Percentiles rank a stretch among this genome's conserved stretches.
phyloP scores from a whole-genome alignment of 2,329 filamentous ascomycete genomes.

The Exophiala bonariae region DNA sequence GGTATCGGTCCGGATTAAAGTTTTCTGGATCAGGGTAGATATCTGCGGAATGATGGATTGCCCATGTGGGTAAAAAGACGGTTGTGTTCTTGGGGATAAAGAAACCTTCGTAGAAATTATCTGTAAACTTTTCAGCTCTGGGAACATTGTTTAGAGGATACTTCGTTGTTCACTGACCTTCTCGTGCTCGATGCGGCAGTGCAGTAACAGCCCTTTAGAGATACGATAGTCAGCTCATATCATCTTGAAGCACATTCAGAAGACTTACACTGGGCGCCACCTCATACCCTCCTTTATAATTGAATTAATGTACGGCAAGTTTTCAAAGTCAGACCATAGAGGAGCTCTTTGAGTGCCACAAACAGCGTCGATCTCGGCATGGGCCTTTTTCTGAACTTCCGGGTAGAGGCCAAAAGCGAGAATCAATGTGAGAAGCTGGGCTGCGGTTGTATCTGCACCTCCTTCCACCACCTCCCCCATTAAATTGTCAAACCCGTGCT shows the following conservation, averaged over 20 bases:
- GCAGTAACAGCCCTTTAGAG: slow-evolving; percentile 13
- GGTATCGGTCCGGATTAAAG: neutral
- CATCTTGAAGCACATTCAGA: neutral
- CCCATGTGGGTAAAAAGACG: neutral
- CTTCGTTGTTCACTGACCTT: slow-evolving; percentile 9
- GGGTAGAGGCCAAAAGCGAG: slow-evolving; percentile 28
- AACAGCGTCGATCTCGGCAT: slow-evolving; percentile 34
- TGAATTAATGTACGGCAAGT: slow-evolving; percentile 33
- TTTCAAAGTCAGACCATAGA: slow-evolving; percentile 28
- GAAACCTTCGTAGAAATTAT: neutral
- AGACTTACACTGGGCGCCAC: slow-evolving; percentile 32
- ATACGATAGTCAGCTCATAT: slow-evolving; percentile 1
- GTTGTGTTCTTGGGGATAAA: slow-evolving; percentile 1
- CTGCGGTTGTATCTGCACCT: slow-evolving; percentile 22
- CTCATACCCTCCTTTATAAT: slow-evolving; percentile 37
- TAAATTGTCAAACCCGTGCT: slow-evolving; percentile 10
- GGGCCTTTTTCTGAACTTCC: slow-evolving; percentile 26
- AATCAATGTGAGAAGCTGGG: slow-evolving; percentile 30
- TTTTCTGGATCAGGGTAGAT: neutral
- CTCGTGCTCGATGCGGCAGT: slow-evolving; percentile 13
- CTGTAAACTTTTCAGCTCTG: neutral
- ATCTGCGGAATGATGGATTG: neutral
- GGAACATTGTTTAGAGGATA: neutral
- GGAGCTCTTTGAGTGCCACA: slow-evolving; percentile 34
- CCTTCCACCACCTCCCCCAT: slow-evolving; percentile 25